phyloP scores from a whole-genome alignment of 192 early-diverging fungal genomes.

The Powellomyces hirtus region DNA sequence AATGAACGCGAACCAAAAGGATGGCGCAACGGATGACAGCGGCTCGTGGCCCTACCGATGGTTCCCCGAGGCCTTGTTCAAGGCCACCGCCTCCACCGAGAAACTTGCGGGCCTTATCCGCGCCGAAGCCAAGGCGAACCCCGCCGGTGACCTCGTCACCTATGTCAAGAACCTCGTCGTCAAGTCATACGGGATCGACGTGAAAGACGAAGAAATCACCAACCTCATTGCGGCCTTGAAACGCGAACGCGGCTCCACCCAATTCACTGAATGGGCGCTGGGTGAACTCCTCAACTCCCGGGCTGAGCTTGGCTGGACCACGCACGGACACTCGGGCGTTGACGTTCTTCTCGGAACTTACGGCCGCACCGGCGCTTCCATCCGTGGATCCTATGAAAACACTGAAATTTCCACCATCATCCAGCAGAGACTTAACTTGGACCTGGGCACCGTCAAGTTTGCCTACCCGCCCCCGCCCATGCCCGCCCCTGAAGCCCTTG shows the following conservation, averaged over 20 bases:
- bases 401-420: conserved; percentile 57
- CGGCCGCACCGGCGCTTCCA: neutral
- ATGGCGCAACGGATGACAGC: neutral
- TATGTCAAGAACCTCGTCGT: neutral
- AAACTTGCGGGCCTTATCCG: conserved; percentile 21
- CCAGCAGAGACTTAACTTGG: neutral
- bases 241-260: neutral
- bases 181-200: neutral
- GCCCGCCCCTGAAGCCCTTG: neutral
- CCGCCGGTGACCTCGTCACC: conserved; percentile 15
- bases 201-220: neutral
- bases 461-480: neutral
- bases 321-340: conserved; percentile 89
- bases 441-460: neutral
- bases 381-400: conserved; percentile 69
- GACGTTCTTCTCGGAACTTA: conserved; percentile 76
- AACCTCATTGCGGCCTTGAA: neutral
- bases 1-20: conserved; percentile 27
- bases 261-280: conserved; percentile 6
- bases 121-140: neutral
- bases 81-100: conserved; percentile 53
- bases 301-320: conserved; percentile 62
- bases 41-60: neutral
- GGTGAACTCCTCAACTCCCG: conserved; percentile 33
- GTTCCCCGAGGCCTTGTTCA: conserved; percentile 45